Conservation (phyloP, 164 flowering plant genomes). For the Dillenia turbinata region DNA sequence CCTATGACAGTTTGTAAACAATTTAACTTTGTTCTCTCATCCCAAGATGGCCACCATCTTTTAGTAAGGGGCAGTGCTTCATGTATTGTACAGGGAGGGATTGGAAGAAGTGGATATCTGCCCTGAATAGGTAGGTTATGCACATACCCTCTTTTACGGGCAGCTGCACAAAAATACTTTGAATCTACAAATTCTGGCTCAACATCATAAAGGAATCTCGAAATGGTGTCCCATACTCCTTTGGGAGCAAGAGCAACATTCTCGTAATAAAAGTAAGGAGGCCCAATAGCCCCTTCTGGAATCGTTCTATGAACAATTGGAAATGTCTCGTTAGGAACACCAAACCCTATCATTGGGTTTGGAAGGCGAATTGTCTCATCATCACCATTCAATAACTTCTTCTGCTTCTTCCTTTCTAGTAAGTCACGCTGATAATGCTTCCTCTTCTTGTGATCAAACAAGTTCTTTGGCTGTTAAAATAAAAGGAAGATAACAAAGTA, state of each 20-base stretch:
- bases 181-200: constrained; percentile 96
- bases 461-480: no score
- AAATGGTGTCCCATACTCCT: constrained; percentile 83
- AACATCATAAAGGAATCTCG: constrained; percentile 63
- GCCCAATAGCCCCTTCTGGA: constrained; percentile 70
- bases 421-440: constrained; percentile 20
- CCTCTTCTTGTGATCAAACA: constrained; percentile 32
- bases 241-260: constrained; percentile 92
- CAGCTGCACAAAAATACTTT: constrained; percentile 73
- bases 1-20: constrained; percentile 70
- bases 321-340: constrained; percentile 42
- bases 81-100: constrained; percentile 64
- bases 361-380: constrained; percentile 49
- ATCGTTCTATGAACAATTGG: constrained; percentile 28
- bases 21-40: constrained; percentile 64
- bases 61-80: constrained; percentile 75
- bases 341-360: constrained; percentile 79
- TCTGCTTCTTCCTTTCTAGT: constrained; percentile 27
- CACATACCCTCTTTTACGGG: constrained; percentile 86
- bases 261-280: constrained; percentile 88
- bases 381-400: constrained; percentile 23
- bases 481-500: no score
- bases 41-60: constrained; percentile 98
- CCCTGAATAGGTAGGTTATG: constrained; percentile 79
- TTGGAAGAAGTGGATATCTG: constrained; percentile 63